These are phyloP conservation scores for Saturnispora diversa DNA, from an alignment of 805 yeast species.

Conservation along the genomic window DNA sequence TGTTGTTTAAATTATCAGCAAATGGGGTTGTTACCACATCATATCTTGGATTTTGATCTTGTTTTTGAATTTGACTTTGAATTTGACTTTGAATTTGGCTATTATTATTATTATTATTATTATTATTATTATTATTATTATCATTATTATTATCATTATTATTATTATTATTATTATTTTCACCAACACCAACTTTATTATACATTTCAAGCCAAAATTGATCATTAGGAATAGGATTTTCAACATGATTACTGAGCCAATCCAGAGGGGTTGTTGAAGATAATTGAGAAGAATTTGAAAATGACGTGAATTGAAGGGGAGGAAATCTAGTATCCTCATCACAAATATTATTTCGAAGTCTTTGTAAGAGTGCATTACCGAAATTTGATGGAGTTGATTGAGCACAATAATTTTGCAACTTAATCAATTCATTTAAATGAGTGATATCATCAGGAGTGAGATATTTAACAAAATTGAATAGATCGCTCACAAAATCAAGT, in stretches of 20 bases:
- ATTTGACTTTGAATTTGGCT: too few relatives aligned
- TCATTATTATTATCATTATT: too few relatives aligned
- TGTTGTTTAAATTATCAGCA: too few relatives aligned
- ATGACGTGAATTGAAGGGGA: neutral
- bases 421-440: constrained; percentile 12
- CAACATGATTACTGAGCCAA: neutral
- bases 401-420: constrained; percentile 1
- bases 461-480: constrained; percentile 17
- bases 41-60: neutral
- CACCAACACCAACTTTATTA: neutral
- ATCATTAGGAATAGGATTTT: constrained; percentile 1
- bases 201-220: constrained; percentile 22
- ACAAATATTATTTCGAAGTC: constrained; percentile 1
- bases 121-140: too few relatives aligned
- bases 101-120: too few relatives aligned
- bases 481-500: constrained; percentile 2
- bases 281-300: neutral
- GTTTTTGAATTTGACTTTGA: too few relatives aligned
- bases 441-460: constrained; percentile 17
- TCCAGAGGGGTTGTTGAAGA: neutral
- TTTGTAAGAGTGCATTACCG: constrained; percentile 6
- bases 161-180: too few relatives aligned
- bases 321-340: constrained; percentile 5
- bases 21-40: too few relatives aligned
- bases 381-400: constrained; percentile 4